A percentile compares a stretch with the other conserved stretches of the same genome.
Evolutionary conservation across 202 grass and related monocot species (phyloP).

Genomic region (Panicum virgatum): DNA sequence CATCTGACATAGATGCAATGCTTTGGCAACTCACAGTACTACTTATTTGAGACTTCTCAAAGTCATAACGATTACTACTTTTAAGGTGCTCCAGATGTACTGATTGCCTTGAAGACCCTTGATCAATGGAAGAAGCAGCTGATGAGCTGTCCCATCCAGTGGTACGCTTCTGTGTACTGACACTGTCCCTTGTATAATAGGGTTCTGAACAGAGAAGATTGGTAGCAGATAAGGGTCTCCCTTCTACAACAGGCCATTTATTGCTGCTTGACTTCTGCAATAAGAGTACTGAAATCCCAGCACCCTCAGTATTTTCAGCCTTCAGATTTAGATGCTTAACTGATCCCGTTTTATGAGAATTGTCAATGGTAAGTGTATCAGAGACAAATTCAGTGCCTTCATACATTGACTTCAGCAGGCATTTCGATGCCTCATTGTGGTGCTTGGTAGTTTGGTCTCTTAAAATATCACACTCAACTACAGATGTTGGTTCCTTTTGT

Average conservation of each 20-base stretch:
- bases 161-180: conserved; percentile 47
- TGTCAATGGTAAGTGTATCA: not conserved
- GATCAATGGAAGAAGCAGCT: conserved; percentile 74
- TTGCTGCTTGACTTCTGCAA: conserved; percentile 69
- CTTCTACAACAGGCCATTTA: conserved; percentile 76
- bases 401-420: not conserved
- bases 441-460: conserved; percentile 17
- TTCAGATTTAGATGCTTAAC: conserved; percentile 19
- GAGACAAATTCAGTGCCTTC: conserved; percentile 22
- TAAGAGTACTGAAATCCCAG: conserved; percentile 79
- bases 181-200: conserved; percentile 66
- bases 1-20: conserved; percentile 57
- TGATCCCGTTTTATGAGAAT: conserved; percentile 37
- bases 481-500: conserved; percentile 19
- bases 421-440: conserved; percentile 20
- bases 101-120: conserved; percentile 69
- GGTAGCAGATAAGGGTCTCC: conserved; percentile 52
- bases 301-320: conserved; percentile 50
- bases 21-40: conserved; percentile 54
- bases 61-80: conserved; percentile 52
- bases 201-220: conserved; percentile 75
- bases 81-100: conserved; percentile 47
- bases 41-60: conserved; percentile 39
- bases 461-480: conserved; percentile 11
- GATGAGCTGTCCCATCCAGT: conserved; percentile 68